Percentiles rank a stretch among this genome's conserved stretches.
These are phyloP conservation scores for Hypomontagnella submonticulosa DNA, from an alignment of 495 filamentous ascomycete species.

Conservation along the genomic window DNA sequence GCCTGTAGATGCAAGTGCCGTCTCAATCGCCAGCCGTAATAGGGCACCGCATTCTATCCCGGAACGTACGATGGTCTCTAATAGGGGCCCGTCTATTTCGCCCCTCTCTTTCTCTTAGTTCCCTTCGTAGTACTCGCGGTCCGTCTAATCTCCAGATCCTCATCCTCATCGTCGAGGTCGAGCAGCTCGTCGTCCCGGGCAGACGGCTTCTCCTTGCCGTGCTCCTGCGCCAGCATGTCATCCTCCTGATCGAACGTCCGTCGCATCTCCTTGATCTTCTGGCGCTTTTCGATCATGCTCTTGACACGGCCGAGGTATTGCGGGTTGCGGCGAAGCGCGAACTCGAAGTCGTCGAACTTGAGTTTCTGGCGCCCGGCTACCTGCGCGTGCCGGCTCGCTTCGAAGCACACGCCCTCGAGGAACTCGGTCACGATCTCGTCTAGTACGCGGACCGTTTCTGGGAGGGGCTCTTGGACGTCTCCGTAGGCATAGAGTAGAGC, in stretches of 20 bases:
- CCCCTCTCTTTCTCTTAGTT: slow-evolving; percentile 52
- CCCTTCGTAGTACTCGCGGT: slow-evolving; percentile 41
- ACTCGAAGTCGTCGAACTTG: slow-evolving; percentile 98
- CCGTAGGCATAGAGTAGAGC: slow-evolving; percentile 89
- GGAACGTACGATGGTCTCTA: not conserved
- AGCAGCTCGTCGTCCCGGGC: slow-evolving; percentile 26
- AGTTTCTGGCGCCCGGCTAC: slow-evolving; percentile 90
- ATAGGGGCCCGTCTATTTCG: slow-evolving; percentile 37
- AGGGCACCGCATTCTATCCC: not conserved
- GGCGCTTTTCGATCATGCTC: slow-evolving; percentile 84
- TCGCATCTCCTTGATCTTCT: slow-evolving; percentile 78
- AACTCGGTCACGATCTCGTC: slow-evolving; percentile 96
- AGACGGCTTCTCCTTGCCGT: slow-evolving; percentile 26
- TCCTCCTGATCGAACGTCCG: slow-evolving; percentile 68
- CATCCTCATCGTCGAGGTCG: slow-evolving; percentile 41
- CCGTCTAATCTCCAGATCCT: slow-evolving; percentile 30
- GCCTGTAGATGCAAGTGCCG: slow-evolving; percentile 30
- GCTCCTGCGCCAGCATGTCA: slow-evolving; percentile 51
- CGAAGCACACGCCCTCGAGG: slow-evolving; percentile 88
- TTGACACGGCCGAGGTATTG: slow-evolving; percentile 88
- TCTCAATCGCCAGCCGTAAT: slow-evolving; percentile 2
- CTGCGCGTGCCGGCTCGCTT: slow-evolving; percentile 81
- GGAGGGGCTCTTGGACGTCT: slow-evolving; percentile 75
- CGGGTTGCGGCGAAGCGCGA: slow-evolving; percentile 85
- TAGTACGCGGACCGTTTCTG: slow-evolving; percentile 83